phyloP scores from a whole-genome alignment of 176 grass and related monocot species.

The Otatea glauca region DNA sequence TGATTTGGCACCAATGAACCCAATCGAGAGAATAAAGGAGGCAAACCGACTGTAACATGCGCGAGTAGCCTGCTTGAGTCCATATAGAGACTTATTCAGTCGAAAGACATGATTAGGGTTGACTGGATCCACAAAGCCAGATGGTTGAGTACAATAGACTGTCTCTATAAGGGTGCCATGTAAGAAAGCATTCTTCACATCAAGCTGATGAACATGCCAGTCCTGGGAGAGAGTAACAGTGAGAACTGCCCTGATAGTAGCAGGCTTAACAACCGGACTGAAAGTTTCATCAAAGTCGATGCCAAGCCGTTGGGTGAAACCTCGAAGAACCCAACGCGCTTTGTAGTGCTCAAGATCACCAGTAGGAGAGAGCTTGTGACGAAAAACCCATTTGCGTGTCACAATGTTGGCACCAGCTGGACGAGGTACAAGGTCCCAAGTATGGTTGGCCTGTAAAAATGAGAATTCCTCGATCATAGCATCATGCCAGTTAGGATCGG shows the following conservation, averaged over 20 bases:
- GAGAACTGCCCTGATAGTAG: background rate
- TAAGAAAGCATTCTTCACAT: background rate
- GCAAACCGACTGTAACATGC: background rate
- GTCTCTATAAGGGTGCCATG: background rate
- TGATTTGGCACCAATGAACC: background rate
- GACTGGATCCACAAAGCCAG: background rate
- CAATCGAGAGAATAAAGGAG: background rate
- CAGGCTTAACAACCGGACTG: background rate
- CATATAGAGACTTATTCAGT: no score
- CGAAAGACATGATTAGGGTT: background rate
- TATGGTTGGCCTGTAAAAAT: background rate
- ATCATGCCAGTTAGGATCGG: background rate
- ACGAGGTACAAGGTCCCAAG: background rate
- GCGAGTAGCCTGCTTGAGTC: no score
- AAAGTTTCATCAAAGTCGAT: slow-evolving; percentile 14
- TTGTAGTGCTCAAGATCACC: no score
- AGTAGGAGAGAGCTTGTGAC: no score
- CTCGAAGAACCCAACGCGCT: background rate
- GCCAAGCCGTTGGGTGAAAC: background rate
- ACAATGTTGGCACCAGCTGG: no score
- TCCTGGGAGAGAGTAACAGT: background rate
- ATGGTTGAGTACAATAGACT: background rate
- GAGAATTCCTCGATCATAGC: background rate
- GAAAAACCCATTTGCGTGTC: no score
- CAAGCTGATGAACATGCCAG: no score